Conservation (phyloP, 2,329 filamentous ascomycete species). For the Colletotrichum sp. region DNA sequence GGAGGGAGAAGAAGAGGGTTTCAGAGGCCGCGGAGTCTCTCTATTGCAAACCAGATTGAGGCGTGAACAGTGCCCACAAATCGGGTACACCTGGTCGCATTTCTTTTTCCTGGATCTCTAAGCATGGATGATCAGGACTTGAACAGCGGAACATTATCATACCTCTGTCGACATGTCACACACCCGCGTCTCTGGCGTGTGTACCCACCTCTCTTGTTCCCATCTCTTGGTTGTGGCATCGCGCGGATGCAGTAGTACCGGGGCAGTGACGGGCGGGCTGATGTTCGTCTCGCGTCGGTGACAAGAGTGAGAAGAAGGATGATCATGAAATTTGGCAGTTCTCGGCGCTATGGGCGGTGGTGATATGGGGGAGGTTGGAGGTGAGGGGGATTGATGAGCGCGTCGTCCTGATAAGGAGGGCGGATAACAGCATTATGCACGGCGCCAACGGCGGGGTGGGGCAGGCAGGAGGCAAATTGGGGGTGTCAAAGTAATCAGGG, state of each 20-base stretch:
- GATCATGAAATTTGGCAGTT: not conserved
- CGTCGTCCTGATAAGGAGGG: not conserved
- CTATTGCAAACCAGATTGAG: conserved; percentile 22
- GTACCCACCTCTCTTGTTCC: conserved; percentile 17
- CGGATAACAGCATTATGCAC: not conserved
- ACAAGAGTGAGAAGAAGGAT: not conserved
- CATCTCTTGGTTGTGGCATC: not conserved
- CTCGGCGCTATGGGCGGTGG: not conserved
- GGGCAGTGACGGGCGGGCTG: not conserved
- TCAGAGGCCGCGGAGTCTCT: conserved; percentile 13
- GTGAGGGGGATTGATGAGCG: not conserved
- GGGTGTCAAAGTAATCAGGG: not conserved
- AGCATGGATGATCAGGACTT: not conserved
- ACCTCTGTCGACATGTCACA: conserved; percentile 24
- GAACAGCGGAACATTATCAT: not conserved
- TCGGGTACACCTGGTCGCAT: conserved; percentile 21
- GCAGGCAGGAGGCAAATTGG: not conserved
- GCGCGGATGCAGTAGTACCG: not conserved
- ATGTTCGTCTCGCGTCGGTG: not conserved
- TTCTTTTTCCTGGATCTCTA: conserved; percentile 19
- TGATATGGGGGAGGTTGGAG: not conserved
- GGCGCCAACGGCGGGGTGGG: conserved; percentile 24
- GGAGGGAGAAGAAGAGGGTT: not conserved
- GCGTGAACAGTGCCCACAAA: conserved; percentile 23
- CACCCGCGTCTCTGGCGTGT: conserved; percentile 26